Evolutionary conservation across 257 asterid genomes (phyloP), one percentile per base, ranked within the genome.

Genomic region (Petunia secreta): DNA sequence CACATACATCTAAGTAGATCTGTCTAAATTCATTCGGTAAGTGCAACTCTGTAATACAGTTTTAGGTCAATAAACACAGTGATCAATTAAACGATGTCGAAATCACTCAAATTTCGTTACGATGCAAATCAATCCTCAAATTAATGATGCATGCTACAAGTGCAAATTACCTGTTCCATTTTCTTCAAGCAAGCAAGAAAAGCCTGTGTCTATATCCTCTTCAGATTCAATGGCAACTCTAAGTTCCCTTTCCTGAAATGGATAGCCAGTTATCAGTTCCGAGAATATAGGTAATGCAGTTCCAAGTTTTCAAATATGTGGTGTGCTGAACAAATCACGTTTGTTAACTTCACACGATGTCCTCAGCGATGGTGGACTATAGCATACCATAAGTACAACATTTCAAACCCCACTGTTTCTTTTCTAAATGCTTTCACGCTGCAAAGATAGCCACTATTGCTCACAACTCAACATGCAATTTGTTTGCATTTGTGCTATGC

Each of bases 111-210:
- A 57, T 36, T 73, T 60, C 62, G n/a, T 50, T 50, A 34, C 36
- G 1, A 0, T 50, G 34, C 48, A 50, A 25, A 25, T 25, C 25
- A 25, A 50, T 73, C 3, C 15, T 80, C 67, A 71, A 71, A 55
- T 66, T 54, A 78, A 63, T 2, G 60, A 53, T 54, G 62, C 75
- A 34, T 11, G 78, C 50, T 52, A 77, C 53, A 4, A 78, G 11
- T 46, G 75, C 62, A 59, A 60, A 50, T 76, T 85, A 92, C 98
- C 97, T 86, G 87, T 81, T 82, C 84, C 91, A 77, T 80, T 88
- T 80, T 85, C 96, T 77, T 85, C 83, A 78, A 93, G 87, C 89
- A 92, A 89, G 89, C 91, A 87, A 84, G 90, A 90, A 85, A 92
- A 88, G 8, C 85, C 95, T 69, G 69, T 87, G 69, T 84, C 96